A percentile compares a stretch with the other conserved stretches of the same genome.
Conservation (phyloP, 1,139 yeast genomes). For the Hansenula sp. region DNA sequence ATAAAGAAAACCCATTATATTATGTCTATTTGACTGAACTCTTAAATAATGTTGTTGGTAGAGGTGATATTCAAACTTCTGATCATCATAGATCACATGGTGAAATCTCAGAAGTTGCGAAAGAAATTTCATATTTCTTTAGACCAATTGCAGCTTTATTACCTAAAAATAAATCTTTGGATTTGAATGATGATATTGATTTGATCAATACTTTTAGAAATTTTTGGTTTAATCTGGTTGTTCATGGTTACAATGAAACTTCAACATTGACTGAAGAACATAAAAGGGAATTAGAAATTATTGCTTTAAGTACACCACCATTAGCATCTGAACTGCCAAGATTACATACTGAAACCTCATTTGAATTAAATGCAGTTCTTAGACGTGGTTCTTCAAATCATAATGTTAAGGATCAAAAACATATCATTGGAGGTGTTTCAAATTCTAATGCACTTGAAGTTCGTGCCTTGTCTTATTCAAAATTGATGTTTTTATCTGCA, state of each 20-base stretch:
- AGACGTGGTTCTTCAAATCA: conserved; percentile 87
- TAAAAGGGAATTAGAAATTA: conserved; percentile 49
- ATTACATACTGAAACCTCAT: conserved; percentile 84
- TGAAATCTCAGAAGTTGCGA: conserved; percentile 75
- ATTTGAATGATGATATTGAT: conserved; percentile 29
- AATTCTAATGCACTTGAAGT: conserved; percentile 29
- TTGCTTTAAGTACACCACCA: conserved; percentile 90
- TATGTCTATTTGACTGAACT: conserved; percentile 60
- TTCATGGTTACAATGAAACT: conserved; percentile 75
- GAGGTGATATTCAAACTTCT: conserved; percentile 77
- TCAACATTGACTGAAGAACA: conserved; percentile 51
- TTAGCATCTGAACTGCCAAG: conserved; percentile 84
- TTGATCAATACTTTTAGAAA: conserved; percentile 59
- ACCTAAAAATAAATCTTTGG: conserved; percentile 47
- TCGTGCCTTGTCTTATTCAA: conserved; percentile 65
- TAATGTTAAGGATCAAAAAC: conserved; percentile 73
- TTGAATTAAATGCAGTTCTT: conserved; percentile 86
- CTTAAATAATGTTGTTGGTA: conserved; percentile 60
- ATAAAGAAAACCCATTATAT: conserved; percentile 44
- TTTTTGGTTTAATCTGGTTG: conserved; percentile 91
- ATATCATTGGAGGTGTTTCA: conserved; percentile 33
- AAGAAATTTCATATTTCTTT: conserved; percentile 63
- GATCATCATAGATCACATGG: conserved; percentile 81
- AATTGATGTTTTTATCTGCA: conserved; percentile 85
- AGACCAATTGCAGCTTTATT: conserved; percentile 72